Evolutionary conservation across 306 rosid genomes (phyloP).

Genomic region (Geum urbanum): DNA sequence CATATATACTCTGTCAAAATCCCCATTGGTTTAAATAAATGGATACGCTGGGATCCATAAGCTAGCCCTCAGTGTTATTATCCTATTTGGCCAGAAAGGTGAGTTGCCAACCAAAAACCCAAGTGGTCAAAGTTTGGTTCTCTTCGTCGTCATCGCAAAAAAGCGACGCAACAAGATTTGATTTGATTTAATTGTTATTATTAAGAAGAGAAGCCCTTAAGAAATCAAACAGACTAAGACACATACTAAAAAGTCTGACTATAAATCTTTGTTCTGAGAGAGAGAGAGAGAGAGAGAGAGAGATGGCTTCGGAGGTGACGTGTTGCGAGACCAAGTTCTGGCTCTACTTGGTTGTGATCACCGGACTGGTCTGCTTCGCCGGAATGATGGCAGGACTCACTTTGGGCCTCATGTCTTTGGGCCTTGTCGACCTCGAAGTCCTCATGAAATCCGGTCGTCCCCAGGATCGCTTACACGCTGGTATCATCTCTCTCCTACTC

Average conservation of each 20-base stretch:
- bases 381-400: conserved; percentile 99
- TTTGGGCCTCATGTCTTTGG: conserved; percentile 93
- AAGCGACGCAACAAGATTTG: not conserved
- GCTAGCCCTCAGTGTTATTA: not conserved
- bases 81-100: not conserved
- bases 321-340: conserved; percentile 68
- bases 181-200: not conserved
- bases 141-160: not conserved
- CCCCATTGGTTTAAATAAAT: too few relatives aligned
- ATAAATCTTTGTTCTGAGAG: too few relatives aligned
- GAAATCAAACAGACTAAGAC: not conserved
- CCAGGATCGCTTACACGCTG: conserved; percentile 82
- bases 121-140: not conserved
- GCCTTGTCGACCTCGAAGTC: conserved; percentile 96
- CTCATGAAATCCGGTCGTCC: conserved; percentile 94
- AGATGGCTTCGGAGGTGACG: conserved; percentile 53
- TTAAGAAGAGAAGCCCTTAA: not conserved
- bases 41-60: too few relatives aligned
- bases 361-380: conserved; percentile 75
- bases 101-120: not conserved
- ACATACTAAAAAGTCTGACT: too few relatives aligned
- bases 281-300: conserved; percentile 5
- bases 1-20: too few relatives aligned
- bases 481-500: conserved; percentile 14
- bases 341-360: conserved; percentile 40